A percentile compares a stretch with the other conserved stretches of the same genome.
These are phyloP conservation scores for Rhizopogon vulgaris DNA, from an alignment of 768 basidiomycete species.

Conservation along the genomic window DNA sequence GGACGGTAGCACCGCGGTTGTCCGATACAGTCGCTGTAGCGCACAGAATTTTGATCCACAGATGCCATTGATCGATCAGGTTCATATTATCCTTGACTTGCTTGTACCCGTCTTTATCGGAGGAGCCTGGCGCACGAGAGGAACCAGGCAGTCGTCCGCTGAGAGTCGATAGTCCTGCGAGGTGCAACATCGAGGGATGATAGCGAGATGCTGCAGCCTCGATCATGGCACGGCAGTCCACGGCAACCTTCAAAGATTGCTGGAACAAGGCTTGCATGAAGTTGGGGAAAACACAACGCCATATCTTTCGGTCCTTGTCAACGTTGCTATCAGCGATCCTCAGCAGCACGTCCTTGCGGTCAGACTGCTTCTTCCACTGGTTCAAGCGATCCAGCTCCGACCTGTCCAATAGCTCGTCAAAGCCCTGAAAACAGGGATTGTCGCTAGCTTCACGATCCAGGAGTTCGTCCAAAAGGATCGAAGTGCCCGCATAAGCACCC, in stretches of 20 bases:
- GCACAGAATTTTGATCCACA: slow-evolving; percentile 82
- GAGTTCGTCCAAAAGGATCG: slow-evolving; percentile 42
- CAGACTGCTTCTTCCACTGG: slow-evolving; percentile 62
- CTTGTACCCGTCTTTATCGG: slow-evolving; percentile 49
- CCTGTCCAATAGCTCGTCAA: slow-evolving; percentile 61
- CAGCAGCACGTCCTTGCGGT: slow-evolving; percentile 50
- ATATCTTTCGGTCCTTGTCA: slow-evolving; percentile 62
- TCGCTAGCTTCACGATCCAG: slow-evolving; percentile 45
- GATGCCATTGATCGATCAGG: slow-evolving; percentile 71
- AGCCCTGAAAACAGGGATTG: slow-evolving; percentile 48
- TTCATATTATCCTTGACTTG: slow-evolving; percentile 50
- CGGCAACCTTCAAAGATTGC: slow-evolving; percentile 37
- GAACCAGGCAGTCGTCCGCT: slow-evolving; percentile 30
- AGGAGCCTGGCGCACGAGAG: slow-evolving; percentile 30
- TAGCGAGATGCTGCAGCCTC: slow-evolving; percentile 66
- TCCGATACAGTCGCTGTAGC: slow-evolving; percentile 71
- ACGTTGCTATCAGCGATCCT: slow-evolving; percentile 68
- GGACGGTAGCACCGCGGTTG: slow-evolving; percentile 42
- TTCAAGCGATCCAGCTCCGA: slow-evolving; percentile 54
- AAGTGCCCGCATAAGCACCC: slow-evolving; percentile 21
- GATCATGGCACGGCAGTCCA: slow-evolving; percentile 55
- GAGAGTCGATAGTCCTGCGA: slow-evolving; percentile 69
- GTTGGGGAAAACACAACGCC: slow-evolving; percentile 66
- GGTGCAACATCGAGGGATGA: slow-evolving; percentile 63
- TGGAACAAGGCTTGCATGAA: slow-evolving; percentile 56